Conservation (phyloP, 1,284 basidiomycete genomes). For the Leccinum solheimii region DNA sequence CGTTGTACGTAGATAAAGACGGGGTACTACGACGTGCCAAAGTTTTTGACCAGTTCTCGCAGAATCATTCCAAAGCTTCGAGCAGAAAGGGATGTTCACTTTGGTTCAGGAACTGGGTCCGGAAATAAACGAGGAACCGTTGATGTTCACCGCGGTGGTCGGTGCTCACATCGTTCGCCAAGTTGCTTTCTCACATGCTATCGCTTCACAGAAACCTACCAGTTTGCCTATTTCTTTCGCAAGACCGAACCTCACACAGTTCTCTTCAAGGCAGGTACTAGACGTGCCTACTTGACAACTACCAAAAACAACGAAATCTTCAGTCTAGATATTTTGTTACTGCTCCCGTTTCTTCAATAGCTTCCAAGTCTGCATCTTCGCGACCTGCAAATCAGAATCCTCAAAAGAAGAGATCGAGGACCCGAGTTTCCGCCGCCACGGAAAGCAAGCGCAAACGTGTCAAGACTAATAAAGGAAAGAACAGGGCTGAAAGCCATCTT, state of each 20-base stretch:
- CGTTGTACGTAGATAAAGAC: conserved; percentile 48
- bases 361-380: conserved; percentile 1
- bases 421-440: conserved; percentile 8
- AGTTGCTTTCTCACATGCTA: neutral
- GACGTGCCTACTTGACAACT: neutral
- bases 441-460: conserved; percentile 43
- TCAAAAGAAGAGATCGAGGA: conserved; percentile 24
- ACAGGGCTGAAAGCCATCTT: conserved; percentile 31
- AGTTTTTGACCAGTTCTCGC: conserved; percentile 7
- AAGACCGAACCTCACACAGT: conserved; percentile 72
- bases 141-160: conserved; percentile 76
- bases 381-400: conserved; percentile 11
- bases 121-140: conserved; percentile 59
- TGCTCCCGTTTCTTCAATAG: conserved; percentile 34
- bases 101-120: conserved; percentile 41
- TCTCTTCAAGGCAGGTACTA: conserved; percentile 59
- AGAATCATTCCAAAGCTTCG: conserved; percentile 70
- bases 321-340: conserved; percentile 58
- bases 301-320: conserved; percentile 16
- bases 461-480: conserved; percentile 47
- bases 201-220: conserved; percentile 59
- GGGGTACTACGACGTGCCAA: neutral
- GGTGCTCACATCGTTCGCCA: conserved; percentile 9
- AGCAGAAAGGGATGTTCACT: conserved; percentile 51
- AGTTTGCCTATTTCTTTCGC: conserved; percentile 81